These are phyloP conservation scores for Tuber melanosporum DNA, from an alignment of 495 filamentous ascomycete genomes.

Conservation along the genomic window DNA sequence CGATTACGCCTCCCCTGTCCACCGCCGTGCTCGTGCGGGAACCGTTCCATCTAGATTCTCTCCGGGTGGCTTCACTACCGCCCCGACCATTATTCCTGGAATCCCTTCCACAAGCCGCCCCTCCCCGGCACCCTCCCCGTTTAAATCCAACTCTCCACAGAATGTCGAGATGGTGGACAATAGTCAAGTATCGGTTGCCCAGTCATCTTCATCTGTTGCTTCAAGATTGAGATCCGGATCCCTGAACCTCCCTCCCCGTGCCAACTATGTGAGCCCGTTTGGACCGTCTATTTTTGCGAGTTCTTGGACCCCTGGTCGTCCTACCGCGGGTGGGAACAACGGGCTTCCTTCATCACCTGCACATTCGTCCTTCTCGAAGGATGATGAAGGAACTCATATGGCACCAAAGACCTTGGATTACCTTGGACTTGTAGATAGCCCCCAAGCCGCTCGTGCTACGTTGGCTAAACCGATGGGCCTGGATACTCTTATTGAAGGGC, in stretches of 20 bases:
- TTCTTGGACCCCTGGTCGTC: slow-evolving; percentile 74
- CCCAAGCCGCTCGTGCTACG: slow-evolving; percentile 67
- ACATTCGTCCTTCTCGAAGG: slow-evolving; percentile 81
- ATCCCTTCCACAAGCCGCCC: slow-evolving; percentile 77
- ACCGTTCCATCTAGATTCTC: slow-evolving; percentile 94
- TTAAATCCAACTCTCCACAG: slow-evolving; percentile 67
- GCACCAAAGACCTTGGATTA: slow-evolving; percentile 91
- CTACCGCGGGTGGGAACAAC: slow-evolving; percentile 58
- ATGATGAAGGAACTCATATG: slow-evolving; percentile 77
- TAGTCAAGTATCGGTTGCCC: slow-evolving; percentile 51
- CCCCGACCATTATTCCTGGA: slow-evolving; percentile 53
- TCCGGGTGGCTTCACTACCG: slow-evolving; percentile 58
- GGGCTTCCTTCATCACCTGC: slow-evolving; percentile 82
- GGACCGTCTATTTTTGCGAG: slow-evolving; percentile 84
- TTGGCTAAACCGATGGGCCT: slow-evolving; percentile 58
- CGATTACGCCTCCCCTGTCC: slow-evolving; percentile 53
- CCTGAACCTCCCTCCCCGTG: slow-evolving; percentile 70
- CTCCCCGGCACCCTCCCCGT: slow-evolving; percentile 86
- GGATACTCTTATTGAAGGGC: slow-evolving; percentile 49
- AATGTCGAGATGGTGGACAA: slow-evolving; percentile 57
- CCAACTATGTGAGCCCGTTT: slow-evolving; percentile 71
- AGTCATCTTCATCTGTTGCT: slow-evolving; percentile 56
- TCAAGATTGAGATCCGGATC: slow-evolving; percentile 90
- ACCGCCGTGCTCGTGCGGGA: slow-evolving; percentile 75
- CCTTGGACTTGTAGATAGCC: slow-evolving; percentile 88